These are phyloP conservation scores for Penicillium pulvis DNA, from an alignment of 495 filamentous ascomycete genomes.

Conservation along the genomic window DNA sequence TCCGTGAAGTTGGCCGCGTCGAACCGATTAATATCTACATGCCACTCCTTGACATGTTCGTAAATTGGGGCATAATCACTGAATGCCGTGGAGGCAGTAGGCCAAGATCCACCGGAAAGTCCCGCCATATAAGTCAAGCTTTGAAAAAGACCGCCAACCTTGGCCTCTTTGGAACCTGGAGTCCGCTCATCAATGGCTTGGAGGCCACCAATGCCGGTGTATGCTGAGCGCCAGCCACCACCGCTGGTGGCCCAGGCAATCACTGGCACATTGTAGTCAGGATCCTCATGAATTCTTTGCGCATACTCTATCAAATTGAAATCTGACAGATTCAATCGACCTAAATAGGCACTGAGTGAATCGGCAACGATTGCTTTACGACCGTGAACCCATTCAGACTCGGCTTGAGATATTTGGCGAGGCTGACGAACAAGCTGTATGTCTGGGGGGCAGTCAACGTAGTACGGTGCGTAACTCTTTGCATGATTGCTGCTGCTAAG, in stretches of 20 bases:
- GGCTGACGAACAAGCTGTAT: conserved; percentile 1
- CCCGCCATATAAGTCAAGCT: conserved; percentile 1
- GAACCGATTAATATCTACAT: background rate
- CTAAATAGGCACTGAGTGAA: background rate
- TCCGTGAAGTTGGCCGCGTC: background rate
- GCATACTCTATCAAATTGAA: background rate
- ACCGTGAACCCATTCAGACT: background rate
- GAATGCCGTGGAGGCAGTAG: background rate
- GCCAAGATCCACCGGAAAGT: conserved; percentile 1
- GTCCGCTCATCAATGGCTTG: conserved; percentile 1
- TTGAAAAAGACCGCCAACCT: background rate
- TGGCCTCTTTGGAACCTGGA: conserved; percentile 1
- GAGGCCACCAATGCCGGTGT: background rate
- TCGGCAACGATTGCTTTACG: conserved; percentile 3
- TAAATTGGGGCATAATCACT: background rate
- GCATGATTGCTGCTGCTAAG: background rate
- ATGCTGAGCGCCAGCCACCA: conserved; percentile 1
- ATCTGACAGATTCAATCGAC: background rate
- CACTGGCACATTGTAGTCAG: background rate
- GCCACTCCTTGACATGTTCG: conserved; percentile 1
- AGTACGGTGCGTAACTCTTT: background rate
- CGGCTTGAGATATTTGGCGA: background rate
- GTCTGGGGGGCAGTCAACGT: background rate
- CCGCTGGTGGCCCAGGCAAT: conserved; percentile 3
- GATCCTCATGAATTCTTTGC: background rate